Evolutionary conservation across 1,139 yeast genomes (phyloP).

Genomic region (Taiozyma onychis): DNA sequence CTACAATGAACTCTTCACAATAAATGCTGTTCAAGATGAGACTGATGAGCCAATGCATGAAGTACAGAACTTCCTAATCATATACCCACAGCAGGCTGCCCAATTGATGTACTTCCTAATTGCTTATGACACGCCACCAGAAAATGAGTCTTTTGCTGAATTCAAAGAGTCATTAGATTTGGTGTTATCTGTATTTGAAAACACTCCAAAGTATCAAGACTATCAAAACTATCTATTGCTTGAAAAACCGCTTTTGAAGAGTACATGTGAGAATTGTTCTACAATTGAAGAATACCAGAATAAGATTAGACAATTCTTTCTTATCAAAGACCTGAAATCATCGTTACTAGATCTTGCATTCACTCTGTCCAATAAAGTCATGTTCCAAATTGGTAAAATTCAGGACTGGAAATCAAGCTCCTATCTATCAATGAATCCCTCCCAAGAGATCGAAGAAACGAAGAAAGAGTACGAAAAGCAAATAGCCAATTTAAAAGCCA

Average conservation of each 20-base stretch:
- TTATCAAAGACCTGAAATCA: slow-evolving; percentile 1
- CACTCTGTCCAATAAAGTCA: slow-evolving; percentile 2
- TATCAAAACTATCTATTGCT: slow-evolving; percentile 1
- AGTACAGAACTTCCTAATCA: neutral
- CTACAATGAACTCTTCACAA: slow-evolving; percentile 1
- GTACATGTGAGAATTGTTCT: neutral
- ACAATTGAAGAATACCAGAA: slow-evolving; percentile 1
- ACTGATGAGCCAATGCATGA: neutral
- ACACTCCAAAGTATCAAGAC: slow-evolving; percentile 1
- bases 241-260: neutral
- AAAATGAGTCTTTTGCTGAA: neutral
- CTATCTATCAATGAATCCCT: slow-evolving; percentile 4
- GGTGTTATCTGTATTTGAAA: neutral
- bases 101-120: slow-evolving; percentile 1
- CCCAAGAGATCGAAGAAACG: neutral
- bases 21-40: neutral
- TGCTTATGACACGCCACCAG: slow-evolving; percentile 3
- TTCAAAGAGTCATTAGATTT: slow-evolving; percentile 1
- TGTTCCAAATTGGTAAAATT: neutral
- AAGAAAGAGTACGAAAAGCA: neutral
- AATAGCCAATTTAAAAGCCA: neutral
- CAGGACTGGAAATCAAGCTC: slow-evolving; percentile 1
- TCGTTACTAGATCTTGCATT: slow-evolving; percentile 3
- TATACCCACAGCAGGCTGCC: slow-evolving; percentile 9
- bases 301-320: neutral